Conservation (phyloP, 2,329 filamentous ascomycete species). For the Cladosporium velox region DNA sequence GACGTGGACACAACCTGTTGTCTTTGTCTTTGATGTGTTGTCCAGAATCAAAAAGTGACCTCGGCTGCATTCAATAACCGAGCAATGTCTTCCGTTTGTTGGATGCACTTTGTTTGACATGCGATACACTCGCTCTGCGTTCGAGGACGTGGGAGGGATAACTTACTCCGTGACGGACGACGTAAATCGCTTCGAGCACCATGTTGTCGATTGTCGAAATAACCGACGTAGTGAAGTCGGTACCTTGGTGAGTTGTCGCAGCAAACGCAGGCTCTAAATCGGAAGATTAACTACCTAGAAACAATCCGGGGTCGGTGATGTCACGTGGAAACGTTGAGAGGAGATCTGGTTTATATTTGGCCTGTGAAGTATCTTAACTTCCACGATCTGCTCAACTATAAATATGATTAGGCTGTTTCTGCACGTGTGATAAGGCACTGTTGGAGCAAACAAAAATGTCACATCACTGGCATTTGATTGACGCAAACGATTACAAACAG, state of each 20-base stretch:
- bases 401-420: background rate
- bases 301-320: constrained; percentile 19
- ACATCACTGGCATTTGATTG: background rate
- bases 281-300: background rate
- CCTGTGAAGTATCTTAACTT: background rate
- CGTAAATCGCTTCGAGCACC: constrained; percentile 51
- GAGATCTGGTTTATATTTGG: constrained; percentile 10
- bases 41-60: background rate
- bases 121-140: background rate
- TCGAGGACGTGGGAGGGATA: background rate
- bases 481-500: background rate
- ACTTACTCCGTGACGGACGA: constrained; percentile 55
- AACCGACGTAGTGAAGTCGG: constrained; percentile 6
- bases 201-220: constrained; percentile 27
- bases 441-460: background rate
- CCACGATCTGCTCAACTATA: background rate
- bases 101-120: constrained; percentile 1
- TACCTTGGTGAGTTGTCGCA: background rate
- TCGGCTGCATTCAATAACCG: background rate
- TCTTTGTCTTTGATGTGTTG: constrained; percentile 19
- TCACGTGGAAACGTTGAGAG: constrained; percentile 17
- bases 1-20: constrained; percentile 5
- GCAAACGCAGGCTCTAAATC: constrained; percentile 7
- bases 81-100: background rate
- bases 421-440: background rate